Percentiles rank a stretch among this genome's conserved stretches.
Conservation (phyloP, 2,329 filamentous ascomycete genomes). For the Aspergillus brasiliensis region DNA sequence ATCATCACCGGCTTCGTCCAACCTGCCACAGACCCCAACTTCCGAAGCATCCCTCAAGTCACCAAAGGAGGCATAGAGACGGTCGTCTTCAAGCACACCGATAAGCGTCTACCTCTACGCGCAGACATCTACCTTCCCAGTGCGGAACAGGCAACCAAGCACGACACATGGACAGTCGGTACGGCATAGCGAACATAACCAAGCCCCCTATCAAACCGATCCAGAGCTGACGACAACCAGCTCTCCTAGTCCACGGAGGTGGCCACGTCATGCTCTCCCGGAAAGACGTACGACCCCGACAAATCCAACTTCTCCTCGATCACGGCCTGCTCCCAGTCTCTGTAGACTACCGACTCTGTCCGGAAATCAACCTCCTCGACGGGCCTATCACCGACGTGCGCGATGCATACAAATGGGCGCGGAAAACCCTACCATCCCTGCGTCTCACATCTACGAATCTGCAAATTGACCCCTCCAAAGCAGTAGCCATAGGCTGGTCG, state of each 20-base stretch:
- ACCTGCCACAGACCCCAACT: too few relatives aligned
- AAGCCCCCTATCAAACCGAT: too few relatives aligned
- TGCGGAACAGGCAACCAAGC: too few relatives aligned
- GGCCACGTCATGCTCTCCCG: conserved; percentile 17
- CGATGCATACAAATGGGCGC: conserved; percentile 33
- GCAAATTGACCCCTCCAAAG: conserved; percentile 19
- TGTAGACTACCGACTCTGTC: conserved; percentile 55
- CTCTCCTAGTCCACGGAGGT: conserved; percentile 22
- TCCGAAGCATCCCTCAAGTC: too few relatives aligned
- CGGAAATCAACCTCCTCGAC: conserved; percentile 47
- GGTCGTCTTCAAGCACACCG: too few relatives aligned
- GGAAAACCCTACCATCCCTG: not conserved
- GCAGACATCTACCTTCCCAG: too few relatives aligned
- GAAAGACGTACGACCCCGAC: conserved; percentile 21
- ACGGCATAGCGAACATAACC: too few relatives aligned
- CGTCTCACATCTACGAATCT: conserved; percentile 6
- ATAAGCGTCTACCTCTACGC: too few relatives aligned
- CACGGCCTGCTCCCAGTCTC: conserved; percentile 51
- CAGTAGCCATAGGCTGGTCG: conserved; percentile 54
- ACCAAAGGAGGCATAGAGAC: too few relatives aligned
- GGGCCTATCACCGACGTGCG: conserved; percentile 49
- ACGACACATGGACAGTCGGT: not conserved
- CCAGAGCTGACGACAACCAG: conserved; percentile 3
- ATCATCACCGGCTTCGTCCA: too few relatives aligned
- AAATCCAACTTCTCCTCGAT: conserved; percentile 42